These are phyloP conservation scores for Alternaria sp. DNA, from an alignment of 2,329 filamentous ascomycete genomes.

Conservation along the genomic window DNA sequence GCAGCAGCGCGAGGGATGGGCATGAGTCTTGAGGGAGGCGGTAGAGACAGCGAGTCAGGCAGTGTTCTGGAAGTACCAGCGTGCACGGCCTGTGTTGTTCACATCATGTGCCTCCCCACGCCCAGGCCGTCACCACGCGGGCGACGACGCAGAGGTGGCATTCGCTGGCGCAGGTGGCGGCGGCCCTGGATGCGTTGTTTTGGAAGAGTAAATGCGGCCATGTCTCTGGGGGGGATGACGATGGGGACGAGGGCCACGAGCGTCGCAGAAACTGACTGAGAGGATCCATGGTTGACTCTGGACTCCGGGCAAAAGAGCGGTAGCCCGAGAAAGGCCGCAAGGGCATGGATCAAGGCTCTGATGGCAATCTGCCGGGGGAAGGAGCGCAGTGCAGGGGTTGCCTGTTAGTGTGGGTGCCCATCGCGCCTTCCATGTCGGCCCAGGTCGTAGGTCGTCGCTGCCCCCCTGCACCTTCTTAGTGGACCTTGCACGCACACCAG, in stretches of 20 bases:
- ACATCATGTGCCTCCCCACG: slow-evolving; percentile 45
- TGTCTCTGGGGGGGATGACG: not conserved
- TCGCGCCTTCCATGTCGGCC: slow-evolving; percentile 27
- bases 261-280: slow-evolving; percentile 9
- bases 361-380: slow-evolving; percentile 30
- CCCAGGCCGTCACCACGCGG: slow-evolving; percentile 34
- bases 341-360: slow-evolving; percentile 6
- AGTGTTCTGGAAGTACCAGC: slow-evolving; percentile 41
- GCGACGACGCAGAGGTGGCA: slow-evolving; percentile 24
- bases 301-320: slow-evolving; percentile 9
- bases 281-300: slow-evolving; percentile 1
- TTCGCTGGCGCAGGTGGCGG: slow-evolving; percentile 10
- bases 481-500: slow-evolving; percentile 12
- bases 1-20: slow-evolving; percentile 1
- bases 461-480: slow-evolving; percentile 16
- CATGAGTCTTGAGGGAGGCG: slow-evolving; percentile 13
- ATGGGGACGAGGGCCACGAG: slow-evolving; percentile 3
- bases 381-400: slow-evolving; percentile 15
- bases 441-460: slow-evolving; percentile 13
- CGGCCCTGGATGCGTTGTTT: slow-evolving; percentile 15
- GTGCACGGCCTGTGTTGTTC: slow-evolving; percentile 26
- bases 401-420: slow-evolving; percentile 21
- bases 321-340: slow-evolving; percentile 16
- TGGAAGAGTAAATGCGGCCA: not conserved
- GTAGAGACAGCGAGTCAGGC: slow-evolving; percentile 37